A percentile compares a stretch with the other conserved stretches of the same genome.
phyloP scores from a whole-genome alignment of 1,284 basidiomycete genomes.

The Naganishia sp. region DNA sequence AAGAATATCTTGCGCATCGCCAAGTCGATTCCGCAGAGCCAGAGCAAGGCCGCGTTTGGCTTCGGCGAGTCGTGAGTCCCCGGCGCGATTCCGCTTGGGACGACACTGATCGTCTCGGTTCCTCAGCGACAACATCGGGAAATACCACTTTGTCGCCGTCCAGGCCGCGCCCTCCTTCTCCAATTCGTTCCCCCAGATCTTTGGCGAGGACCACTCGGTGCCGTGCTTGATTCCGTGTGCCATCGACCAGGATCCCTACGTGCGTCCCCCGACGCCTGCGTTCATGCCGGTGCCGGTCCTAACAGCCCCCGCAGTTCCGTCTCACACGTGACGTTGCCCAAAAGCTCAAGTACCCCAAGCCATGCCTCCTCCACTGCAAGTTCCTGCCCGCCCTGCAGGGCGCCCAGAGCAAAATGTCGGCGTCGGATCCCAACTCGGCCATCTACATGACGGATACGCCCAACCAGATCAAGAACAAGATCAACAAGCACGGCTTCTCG shows the following conservation, averaged over 20 bases:
- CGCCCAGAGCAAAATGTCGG: constrained; percentile 98
- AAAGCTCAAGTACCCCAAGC: constrained; percentile 94
- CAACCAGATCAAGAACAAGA: constrained; percentile 96
- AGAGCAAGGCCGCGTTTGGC: constrained; percentile 93
- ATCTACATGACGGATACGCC: constrained; percentile 95
- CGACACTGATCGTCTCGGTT: background rate
- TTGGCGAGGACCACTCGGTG: constrained; percentile 77
- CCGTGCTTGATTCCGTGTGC: constrained; percentile 96
- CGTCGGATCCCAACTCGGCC: constrained; percentile 82
- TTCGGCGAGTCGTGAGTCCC: constrained; percentile 83
- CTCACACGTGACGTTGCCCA: constrained; percentile 92
- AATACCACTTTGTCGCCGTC: constrained; percentile 95
- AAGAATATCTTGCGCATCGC: constrained; percentile 92
- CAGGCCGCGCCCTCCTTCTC: constrained; percentile 97
- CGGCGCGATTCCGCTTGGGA: background rate
- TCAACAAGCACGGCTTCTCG: constrained; percentile 89
- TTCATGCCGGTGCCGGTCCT: background rate
- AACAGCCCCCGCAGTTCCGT: constrained; percentile 68
- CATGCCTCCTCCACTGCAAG: constrained; percentile 86
- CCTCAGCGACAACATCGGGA: constrained; percentile 93
- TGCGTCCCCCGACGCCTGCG: constrained; percentile 32
- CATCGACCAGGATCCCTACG: constrained; percentile 79
- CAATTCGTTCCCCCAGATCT: constrained; percentile 98
- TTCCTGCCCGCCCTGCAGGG: constrained; percentile 99
- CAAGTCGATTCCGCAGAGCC: constrained; percentile 87